Evolutionary conservation across 805 yeast species (phyloP), one percentile per base, ranked within the genome.

Genomic region (Torulaspora microellipsoides): DNA sequence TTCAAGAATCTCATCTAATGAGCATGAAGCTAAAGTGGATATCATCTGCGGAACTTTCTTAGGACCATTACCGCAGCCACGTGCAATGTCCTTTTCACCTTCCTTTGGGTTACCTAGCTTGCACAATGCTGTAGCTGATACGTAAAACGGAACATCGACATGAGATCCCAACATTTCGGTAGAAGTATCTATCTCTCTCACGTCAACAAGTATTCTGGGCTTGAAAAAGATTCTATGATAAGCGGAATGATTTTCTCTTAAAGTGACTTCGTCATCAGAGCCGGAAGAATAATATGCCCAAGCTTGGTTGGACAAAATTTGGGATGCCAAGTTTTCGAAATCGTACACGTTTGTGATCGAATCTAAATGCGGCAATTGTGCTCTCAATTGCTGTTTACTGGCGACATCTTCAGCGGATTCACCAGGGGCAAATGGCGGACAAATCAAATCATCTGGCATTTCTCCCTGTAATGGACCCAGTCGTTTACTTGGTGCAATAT

Each of bases 271-370:
- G 64, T 91, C 98, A 65, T 91, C 97, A 13, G 95, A 76, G 8
- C 91, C 98, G 29, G 89, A 79, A 3, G 95, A 83, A 62, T 89
- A 91, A 65, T 91, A 91, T 11, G 93, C 93, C 95, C 97, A 86
- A 0, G 93, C 97, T 27, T 77, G 76, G 43, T 78, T 80, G 27
- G 86, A 76, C 72, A 91, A 70, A 28, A 86, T 83, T 47, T 81
- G 76, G 39, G 87, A 74, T 3, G 98, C 97, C 35, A 91, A 78
- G 54, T 77, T 76, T 64, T 91, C 98, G 59, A 91, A 89, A 64
- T 91, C 98, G 55, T 80, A 82, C 47, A 87, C 55, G 57, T 93
- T 91, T 60, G 81, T 78, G 46, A 90, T 75, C 54, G 78, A 80
- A 7, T 77, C 70, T 31, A 91, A 58, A 12, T 80, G 80, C 1